Evolutionary conservation across 257 asterid genomes (phyloP).

Genomic region (Ajuga chamaepitys): DNA sequence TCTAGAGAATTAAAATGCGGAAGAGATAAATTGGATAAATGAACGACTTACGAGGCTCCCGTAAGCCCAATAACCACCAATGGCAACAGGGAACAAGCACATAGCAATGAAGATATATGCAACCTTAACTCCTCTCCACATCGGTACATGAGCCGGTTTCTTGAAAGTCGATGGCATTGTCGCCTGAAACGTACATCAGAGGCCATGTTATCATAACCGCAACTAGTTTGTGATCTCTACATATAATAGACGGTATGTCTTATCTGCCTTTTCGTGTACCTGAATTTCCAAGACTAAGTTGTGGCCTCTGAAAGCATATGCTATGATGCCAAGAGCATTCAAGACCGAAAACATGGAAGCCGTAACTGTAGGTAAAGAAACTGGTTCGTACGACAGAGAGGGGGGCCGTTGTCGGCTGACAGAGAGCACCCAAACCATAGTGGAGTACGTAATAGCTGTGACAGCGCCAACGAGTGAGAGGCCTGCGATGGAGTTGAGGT

Average conservation of each 20-base stretch:
- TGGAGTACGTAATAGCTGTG: slow-evolving; percentile 83
- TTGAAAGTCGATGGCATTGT: slow-evolving; percentile 98
- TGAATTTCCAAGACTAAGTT: slow-evolving; percentile 90
- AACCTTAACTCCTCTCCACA: slow-evolving; percentile 98
- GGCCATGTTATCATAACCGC: not conserved
- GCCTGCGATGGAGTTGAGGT: slow-evolving; percentile 96
- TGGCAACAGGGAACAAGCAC: slow-evolving; percentile 89
- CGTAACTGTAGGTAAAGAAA: slow-evolving; percentile 51
- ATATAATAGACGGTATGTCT: not conserved
- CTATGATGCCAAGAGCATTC: slow-evolving; percentile 90
- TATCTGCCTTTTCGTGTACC: slow-evolving; percentile 24
- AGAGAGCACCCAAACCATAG: slow-evolving; percentile 98
- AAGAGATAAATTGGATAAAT: no score
- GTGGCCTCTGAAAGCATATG: slow-evolving; percentile 95
- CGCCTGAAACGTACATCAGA: slow-evolving; percentile 42
- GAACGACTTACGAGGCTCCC: slow-evolving; percentile 80
- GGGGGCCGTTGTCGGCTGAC: slow-evolving; percentile 87
- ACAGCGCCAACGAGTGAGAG: slow-evolving; percentile 94
- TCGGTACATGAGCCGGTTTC: slow-evolving; percentile 91
- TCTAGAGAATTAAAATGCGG: no score
- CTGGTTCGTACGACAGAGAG: slow-evolving; percentile 59
- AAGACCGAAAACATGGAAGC: slow-evolving; percentile 63
- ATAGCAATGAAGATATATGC: slow-evolving; percentile 75
- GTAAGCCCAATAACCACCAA: slow-evolving; percentile 98
- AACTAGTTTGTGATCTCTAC: not conserved